Evolutionary conservation across 768 basidiomycete genomes (phyloP).

Genomic region (Thelephora ganbajun): DNA sequence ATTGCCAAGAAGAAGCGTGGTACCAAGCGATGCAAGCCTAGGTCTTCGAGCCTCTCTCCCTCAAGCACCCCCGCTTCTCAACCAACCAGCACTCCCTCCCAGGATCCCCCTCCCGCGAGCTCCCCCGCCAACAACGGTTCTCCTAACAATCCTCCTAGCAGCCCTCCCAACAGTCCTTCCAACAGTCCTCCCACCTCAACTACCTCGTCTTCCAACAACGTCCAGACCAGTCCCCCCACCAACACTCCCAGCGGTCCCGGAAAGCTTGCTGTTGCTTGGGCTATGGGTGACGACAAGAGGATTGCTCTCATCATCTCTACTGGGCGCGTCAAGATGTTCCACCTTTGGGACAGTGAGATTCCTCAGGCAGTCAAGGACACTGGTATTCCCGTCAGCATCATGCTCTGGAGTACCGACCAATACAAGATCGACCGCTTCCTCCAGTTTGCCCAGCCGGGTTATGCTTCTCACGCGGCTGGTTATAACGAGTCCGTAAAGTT

Average conservation of each 20-base stretch:
- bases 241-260: slow-evolving; percentile 5
- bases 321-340: slow-evolving; percentile 11
- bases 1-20: slow-evolving; percentile 29
- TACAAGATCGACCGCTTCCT: slow-evolving; percentile 26
- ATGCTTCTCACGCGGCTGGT: slow-evolving; percentile 38
- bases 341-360: no score
- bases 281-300: slow-evolving; percentile 34
- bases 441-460: slow-evolving; percentile 30
- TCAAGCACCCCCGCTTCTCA: slow-evolving; percentile 1
- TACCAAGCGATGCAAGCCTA: slow-evolving; percentile 43
- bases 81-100: slow-evolving; percentile 4
- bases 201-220: slow-evolving; percentile 3
- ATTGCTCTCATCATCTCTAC: slow-evolving; percentile 37
- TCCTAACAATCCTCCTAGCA: slow-evolving; percentile 1
- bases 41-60: slow-evolving; percentile 17
- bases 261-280: slow-evolving; percentile 61
- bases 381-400: slow-evolving; percentile 44
- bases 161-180: background rate
- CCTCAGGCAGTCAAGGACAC: slow-evolving; percentile 26
- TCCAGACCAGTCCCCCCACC: slow-evolving; percentile 10
- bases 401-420: slow-evolving; percentile 58
- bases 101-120: slow-evolving; percentile 1
- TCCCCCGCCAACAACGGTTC: slow-evolving; percentile 7
- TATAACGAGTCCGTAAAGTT: slow-evolving; percentile 55
- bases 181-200: background rate